A percentile compares a stretch with the other conserved stretches of the same genome.
phyloP scores from a whole-genome alignment of 2,329 filamentous ascomycete species.

The Rasamsonia emersonii region DNA sequence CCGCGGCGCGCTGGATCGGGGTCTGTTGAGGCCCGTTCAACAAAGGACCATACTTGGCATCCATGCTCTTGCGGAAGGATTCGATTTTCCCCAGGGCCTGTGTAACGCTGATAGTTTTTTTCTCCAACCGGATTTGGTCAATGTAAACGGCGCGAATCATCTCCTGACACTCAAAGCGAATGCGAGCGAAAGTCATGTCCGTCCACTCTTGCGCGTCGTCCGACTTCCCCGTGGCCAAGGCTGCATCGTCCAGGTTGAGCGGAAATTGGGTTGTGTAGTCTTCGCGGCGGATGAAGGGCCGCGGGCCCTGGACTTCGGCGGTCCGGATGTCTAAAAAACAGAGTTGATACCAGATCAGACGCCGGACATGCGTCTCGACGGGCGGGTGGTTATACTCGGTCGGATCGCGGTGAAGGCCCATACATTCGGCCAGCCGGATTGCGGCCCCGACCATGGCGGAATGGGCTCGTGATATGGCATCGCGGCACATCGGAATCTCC shows the following conservation, averaged over 20 bases:
- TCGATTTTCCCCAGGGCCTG: constrained; percentile 60
- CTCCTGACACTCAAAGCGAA: constrained; percentile 65
- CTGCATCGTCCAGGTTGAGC: constrained; percentile 59
- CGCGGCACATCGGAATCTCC: constrained; percentile 61
- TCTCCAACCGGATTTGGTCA: constrained; percentile 59
- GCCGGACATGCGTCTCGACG: constrained; percentile 61
- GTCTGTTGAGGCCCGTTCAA: constrained; percentile 44
- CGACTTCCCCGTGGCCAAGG: constrained; percentile 41
- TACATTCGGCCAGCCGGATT: constrained; percentile 66
- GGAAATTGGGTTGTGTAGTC: constrained; percentile 69
- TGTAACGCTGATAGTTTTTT: constrained; percentile 53
- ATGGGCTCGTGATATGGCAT: constrained; percentile 64
- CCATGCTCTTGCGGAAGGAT: constrained; percentile 56
- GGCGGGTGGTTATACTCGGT: constrained; percentile 57
- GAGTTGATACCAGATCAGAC: constrained; percentile 68
- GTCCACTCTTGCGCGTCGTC: constrained; percentile 53
- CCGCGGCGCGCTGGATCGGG: constrained; percentile 56
- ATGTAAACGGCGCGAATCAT: constrained; percentile 63
- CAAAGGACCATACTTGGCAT: constrained; percentile 56
- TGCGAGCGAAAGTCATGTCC: constrained; percentile 57
- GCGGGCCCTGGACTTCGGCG: constrained; percentile 64
- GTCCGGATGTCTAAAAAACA: constrained; percentile 69
- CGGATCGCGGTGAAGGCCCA: constrained; percentile 66
- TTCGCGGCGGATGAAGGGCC: constrained; percentile 61
- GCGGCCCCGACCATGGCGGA: constrained; percentile 64